Evolutionary conservation across 352 stramenopile genomes (phyloP), one percentile per base, ranked within the genome.

Genomic region (Phytophthora rubi): DNA sequence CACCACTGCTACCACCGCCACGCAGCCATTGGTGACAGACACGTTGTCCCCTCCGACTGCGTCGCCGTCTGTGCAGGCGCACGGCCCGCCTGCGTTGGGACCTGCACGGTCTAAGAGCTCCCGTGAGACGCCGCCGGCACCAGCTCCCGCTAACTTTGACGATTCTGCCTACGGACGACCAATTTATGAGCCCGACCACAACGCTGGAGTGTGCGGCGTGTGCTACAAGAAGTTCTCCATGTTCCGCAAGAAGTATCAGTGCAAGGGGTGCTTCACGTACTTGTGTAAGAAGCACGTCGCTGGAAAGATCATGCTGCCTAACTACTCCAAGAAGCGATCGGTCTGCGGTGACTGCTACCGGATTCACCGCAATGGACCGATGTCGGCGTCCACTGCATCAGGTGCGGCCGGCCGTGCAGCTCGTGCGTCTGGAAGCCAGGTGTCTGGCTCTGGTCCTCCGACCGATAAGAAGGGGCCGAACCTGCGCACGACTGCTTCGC

Each of bases 191-290:
- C 68, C 51, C 23, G 75, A 82, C 12, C 76, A 82, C 68, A 90
- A 90, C 71, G 81, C 75, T 8, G 85, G 76, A 0, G 82, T 90
- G 35, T 95, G 88, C 56, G 83, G 79, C 4, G 85, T 95, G 3
- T 95, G 88, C 75, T 91, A 94, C 81, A 93, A 92, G 71, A 91
- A 92, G 69, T 95, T 95, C 35, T 83, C 74, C 13, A 82, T 95
- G 77, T 95, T 95, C 68, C 88, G 88, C 67, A 93, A 91, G 62
- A 92, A 93, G 68, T 92, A 95, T 75, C 83, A 92, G 68, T 95
- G 88, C 82, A 92, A 92, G 69, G 79, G 75, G n/a, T 95, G 88
- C 59, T 87, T 85, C 53, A 80, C 84, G 39, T 89, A 83, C 54
- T 71, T 94, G 53, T 95, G 86, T 58, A 89, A 90, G 65, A 89